Percentiles rank a stretch among this genome's conserved stretches.
Conservation (phyloP, 306 rosid species). For the Senna tora region DNA sequence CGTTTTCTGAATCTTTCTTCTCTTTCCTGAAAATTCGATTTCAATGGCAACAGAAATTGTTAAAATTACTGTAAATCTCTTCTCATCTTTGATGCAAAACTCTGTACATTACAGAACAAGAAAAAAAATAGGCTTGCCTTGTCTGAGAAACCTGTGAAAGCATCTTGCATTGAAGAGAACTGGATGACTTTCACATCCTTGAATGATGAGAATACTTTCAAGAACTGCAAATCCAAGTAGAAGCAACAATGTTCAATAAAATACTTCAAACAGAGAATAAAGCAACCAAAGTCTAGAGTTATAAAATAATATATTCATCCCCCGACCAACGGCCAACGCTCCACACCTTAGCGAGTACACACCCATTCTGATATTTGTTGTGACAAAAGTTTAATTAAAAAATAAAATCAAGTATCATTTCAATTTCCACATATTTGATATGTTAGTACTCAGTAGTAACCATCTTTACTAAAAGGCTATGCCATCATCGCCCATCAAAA, state of each 20-base stretch:
- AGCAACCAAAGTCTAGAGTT: neutral
- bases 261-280: neutral
- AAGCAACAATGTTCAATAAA: constrained; percentile 27
- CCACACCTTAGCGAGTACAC: neutral
- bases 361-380: neutral
- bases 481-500: neutral
- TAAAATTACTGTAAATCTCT: constrained; percentile 8
- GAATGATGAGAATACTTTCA: constrained; percentile 70
- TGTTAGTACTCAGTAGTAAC: no score
- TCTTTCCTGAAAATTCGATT: constrained; percentile 52
- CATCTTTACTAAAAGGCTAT: no score
- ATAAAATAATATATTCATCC: neutral
- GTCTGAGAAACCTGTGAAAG: constrained; percentile 67
- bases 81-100: constrained; percentile 12
- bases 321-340: neutral
- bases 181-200: constrained; percentile 86
- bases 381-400: neutral
- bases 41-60: constrained; percentile 27
- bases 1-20: constrained; percentile 79
- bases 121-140: constrained; percentile 56
- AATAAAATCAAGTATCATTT: neutral
- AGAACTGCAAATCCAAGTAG: constrained; percentile 57
- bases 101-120: neutral
- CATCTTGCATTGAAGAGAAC: constrained; percentile 91
- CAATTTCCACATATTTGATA: no score